A percentile compares a stretch with the other conserved stretches of the same genome.
Evolutionary conservation across 176 grass and related monocot genomes (phyloP).

Genomic region (Carex parvula): DNA sequence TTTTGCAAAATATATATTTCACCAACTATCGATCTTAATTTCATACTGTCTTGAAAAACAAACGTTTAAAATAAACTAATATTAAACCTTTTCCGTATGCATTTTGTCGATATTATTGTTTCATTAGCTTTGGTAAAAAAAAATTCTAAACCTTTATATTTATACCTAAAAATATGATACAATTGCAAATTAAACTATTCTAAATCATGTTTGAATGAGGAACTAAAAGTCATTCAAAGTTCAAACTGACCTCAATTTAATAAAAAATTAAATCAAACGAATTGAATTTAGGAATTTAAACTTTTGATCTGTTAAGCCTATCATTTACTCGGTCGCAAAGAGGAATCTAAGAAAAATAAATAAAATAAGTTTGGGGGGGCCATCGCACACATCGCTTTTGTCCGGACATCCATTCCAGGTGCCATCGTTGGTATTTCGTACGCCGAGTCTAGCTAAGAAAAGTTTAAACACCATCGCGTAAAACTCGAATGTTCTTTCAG

Average conservation of each 20-base stretch:
- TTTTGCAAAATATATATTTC: too few relatives aligned
- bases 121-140: too few relatives aligned
- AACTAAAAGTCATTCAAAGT: too few relatives aligned
- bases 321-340: background rate
- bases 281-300: too few relatives aligned
- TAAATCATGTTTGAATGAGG: background rate
- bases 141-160: background rate
- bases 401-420: background rate
- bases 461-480: background rate
- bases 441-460: background rate
- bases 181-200: background rate
- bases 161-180: background rate
- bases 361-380: background rate
- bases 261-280: background rate
- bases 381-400: background rate
- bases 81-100: too few relatives aligned
- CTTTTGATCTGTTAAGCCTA: background rate
- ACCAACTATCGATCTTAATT: background rate
- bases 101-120: too few relatives aligned
- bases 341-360: background rate
- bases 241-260: background rate
- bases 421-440: background rate
- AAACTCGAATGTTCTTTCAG: constrained; percentile 21
- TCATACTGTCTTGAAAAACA: background rate
- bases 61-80: too few relatives aligned